Evolutionary conservation across 495 filamentous ascomycete genomes (phyloP).

Genomic region (Neurospora terricola): DNA sequence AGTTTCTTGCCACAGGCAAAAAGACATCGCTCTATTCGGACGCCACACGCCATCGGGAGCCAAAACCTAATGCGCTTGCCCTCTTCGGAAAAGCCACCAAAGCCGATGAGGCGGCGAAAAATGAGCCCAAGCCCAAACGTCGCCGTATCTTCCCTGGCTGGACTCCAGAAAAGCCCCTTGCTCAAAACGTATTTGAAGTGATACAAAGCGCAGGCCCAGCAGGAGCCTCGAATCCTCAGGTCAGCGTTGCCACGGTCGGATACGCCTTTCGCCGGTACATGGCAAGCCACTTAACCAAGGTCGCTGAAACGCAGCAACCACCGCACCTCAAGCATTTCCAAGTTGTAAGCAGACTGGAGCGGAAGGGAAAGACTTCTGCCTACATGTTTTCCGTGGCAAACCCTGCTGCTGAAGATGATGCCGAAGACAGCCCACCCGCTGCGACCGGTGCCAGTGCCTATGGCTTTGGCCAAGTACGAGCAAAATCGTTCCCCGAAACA

Average conservation of each 20-base stretch:
- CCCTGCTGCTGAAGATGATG: background rate
- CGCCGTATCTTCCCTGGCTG: constrained; percentile 26
- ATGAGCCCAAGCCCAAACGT: constrained; percentile 10
- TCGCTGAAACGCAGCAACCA: constrained; percentile 35
- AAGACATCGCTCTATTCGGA: constrained; percentile 26
- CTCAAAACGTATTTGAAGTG: constrained; percentile 33
- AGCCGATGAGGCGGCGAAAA: background rate
- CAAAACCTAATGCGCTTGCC: constrained; percentile 21
- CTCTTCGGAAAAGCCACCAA: constrained; percentile 14
- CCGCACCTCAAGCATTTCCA: constrained; percentile 33
- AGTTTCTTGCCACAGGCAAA: constrained; percentile 36
- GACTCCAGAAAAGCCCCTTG: constrained; percentile 35
- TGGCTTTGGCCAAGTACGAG: constrained; percentile 18
- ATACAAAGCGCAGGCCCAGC: constrained; percentile 28
- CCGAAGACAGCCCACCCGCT: background rate
- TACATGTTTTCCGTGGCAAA: constrained; percentile 31
- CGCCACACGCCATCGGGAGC: constrained; percentile 17
- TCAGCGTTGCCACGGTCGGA: constrained; percentile 33
- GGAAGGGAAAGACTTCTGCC: constrained; percentile 33
- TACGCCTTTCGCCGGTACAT: constrained; percentile 34
- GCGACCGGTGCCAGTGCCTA: constrained; percentile 4
- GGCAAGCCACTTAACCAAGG: constrained; percentile 26
- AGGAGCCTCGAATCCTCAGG: constrained; percentile 34
- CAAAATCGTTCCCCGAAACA: constrained; percentile 9
- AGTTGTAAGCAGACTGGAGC: constrained; percentile 29